Percentiles rank a stretch among this genome's conserved stretches.
phyloP scores from a whole-genome alignment of 148 eudicot species.

The Persicaria tinctoria region DNA sequence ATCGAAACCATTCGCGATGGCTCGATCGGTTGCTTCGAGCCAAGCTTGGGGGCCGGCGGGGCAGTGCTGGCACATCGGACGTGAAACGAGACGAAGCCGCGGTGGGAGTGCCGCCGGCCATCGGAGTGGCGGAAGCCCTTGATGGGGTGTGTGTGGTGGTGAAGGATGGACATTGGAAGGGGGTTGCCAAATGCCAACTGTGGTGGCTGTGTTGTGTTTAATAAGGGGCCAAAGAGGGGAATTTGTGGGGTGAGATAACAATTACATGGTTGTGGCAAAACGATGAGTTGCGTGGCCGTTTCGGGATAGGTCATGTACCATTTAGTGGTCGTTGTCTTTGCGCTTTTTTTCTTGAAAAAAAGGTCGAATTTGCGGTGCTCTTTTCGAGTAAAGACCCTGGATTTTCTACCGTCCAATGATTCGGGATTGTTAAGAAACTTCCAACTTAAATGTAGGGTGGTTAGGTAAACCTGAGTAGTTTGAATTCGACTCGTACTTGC shows the following conservation, averaged over 20 bases:
- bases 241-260: conserved; percentile 1
- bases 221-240: background rate
- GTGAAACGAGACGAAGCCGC: conserved; percentile 9
- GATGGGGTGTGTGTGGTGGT: conserved; percentile 29
- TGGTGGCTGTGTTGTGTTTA: background rate
- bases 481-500: too few relatives aligned
- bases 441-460: too few relatives aligned
- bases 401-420: too few relatives aligned
- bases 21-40: conserved; percentile 11
- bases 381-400: background rate
- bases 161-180: conserved; percentile 44
- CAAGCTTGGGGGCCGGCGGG: conserved; percentile 18
- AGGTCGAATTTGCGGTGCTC: background rate
- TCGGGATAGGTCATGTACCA: conserved; percentile 1
- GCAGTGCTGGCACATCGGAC: conserved; percentile 31
- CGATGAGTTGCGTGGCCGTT: conserved; percentile 1
- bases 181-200: background rate
- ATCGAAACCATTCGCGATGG: background rate
- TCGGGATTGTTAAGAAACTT: too few relatives aligned
- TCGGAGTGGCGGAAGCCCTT: conserved; percentile 12
- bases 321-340: background rate
- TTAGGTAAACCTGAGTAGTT: too few relatives aligned
- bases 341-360: background rate
- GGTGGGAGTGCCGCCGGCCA: background rate
- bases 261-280: background rate